Percentiles rank a stretch among this genome's conserved stretches.
Conservation (phyloP, 768 basidiomycete genomes). For the Hemileccinum impolitum region DNA sequence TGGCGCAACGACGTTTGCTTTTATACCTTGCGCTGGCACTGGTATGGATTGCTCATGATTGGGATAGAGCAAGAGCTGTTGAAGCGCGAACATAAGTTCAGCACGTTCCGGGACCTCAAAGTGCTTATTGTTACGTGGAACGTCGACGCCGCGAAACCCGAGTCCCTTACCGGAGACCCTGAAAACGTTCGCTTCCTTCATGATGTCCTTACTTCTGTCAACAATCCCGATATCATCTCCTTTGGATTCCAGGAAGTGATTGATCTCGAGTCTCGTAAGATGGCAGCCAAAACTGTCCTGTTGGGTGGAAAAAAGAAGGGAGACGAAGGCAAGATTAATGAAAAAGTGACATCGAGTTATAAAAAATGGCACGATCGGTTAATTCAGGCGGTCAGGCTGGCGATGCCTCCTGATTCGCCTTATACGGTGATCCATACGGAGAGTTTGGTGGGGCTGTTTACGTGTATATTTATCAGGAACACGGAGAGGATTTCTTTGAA, state of each 20-base stretch:
- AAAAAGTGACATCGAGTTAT: conserved; percentile 85
- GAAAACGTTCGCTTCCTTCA: conserved; percentile 81
- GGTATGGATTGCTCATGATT: conserved; percentile 1
- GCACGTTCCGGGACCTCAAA: conserved; percentile 72
- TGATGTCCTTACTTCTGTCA: conserved; percentile 68
- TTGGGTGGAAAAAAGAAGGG: conserved; percentile 67
- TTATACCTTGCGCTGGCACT: not conserved
- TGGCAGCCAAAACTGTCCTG: conserved; percentile 89
- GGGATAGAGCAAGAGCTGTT: conserved; percentile 67
- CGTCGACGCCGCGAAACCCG: conserved; percentile 83
- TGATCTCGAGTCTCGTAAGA: conserved; percentile 88
- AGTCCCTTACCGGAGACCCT: conserved; percentile 57
- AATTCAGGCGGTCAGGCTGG: conserved; percentile 62
- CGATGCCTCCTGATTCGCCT: conserved; percentile 68
- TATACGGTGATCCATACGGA: conserved; percentile 84
- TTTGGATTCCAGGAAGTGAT: conserved; percentile 98
- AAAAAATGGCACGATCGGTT: conserved; percentile 87
- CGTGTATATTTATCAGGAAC: conserved; percentile 68
- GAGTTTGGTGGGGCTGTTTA: conserved; percentile 87
- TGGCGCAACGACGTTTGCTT: conserved; percentile 9
- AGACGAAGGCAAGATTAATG: conserved; percentile 52
- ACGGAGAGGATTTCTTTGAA: conserved; percentile 56
- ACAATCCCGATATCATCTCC: conserved; percentile 81
- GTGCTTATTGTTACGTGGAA: conserved; percentile 91
- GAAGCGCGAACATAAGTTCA: conserved; percentile 73